These are phyloP conservation scores for Pichia rugopelliculosa DNA, from an alignment of 805 yeast genomes.

Conservation along the genomic window DNA sequence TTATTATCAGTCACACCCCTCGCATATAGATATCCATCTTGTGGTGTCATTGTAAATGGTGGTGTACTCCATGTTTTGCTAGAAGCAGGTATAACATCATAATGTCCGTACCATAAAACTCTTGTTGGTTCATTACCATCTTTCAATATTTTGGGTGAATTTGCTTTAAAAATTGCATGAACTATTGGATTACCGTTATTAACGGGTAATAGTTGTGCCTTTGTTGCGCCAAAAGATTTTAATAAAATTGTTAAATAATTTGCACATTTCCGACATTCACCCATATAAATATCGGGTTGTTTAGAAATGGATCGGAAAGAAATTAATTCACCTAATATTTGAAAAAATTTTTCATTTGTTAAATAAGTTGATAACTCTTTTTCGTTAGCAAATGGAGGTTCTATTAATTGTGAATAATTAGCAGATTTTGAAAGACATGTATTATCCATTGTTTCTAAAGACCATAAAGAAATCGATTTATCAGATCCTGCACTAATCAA, in stretches of 20 bases:
- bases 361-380: slow-evolving; percentile 3
- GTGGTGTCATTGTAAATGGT: slow-evolving; percentile 70
- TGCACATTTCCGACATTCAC: slow-evolving; percentile 84
- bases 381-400: background rate
- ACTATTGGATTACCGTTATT: slow-evolving; percentile 81
- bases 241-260: slow-evolving; percentile 57
- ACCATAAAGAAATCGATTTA: slow-evolving; percentile 68
- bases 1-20: slow-evolving; percentile 94
- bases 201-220: slow-evolving; percentile 63
- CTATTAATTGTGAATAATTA: no score
- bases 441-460: slow-evolving; percentile 29
- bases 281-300: slow-evolving; percentile 56
- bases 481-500: slow-evolving; percentile 66
- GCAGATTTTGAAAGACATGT: background rate
- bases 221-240: slow-evolving; percentile 60
- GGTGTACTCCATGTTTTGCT: slow-evolving; percentile 62
- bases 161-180: slow-evolving; percentile 59
- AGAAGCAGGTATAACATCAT: slow-evolving; percentile 84
- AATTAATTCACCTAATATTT: slow-evolving; percentile 53
- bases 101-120: slow-evolving; percentile 89
- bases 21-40: slow-evolving; percentile 80
- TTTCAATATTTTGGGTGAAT: slow-evolving; percentile 14
- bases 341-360: slow-evolving; percentile 48
- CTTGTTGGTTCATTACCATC: slow-evolving; percentile 27
- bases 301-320: slow-evolving; percentile 74